These are phyloP conservation scores for Saccharomycopsis babjevae DNA, from an alignment of 805 yeast genomes.

Conservation along the genomic window DNA sequence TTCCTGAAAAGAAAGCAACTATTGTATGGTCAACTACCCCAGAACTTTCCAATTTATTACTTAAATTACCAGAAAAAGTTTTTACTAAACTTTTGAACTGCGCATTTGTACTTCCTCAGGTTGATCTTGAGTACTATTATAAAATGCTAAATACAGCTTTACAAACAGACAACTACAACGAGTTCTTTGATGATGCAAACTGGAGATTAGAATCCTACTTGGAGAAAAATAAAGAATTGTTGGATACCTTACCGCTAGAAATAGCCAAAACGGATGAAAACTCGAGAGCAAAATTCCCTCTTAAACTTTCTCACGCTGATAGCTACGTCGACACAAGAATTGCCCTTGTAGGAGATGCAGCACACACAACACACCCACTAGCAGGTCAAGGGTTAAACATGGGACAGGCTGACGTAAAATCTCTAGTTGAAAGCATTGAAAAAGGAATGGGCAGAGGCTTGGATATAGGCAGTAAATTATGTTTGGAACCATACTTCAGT, in stretches of 20 bases:
- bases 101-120: conserved; percentile 67
- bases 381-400: conserved; percentile 97
- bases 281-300: conserved; percentile 82
- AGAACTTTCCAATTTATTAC: conserved; percentile 53
- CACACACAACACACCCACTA: conserved; percentile 93
- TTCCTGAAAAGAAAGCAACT: conserved; percentile 80
- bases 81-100: conserved; percentile 75
- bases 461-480: conserved; percentile 76
- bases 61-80: conserved; percentile 46
- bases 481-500: conserved; percentile 79
- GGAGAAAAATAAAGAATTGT: conserved; percentile 39
- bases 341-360: conserved; percentile 97
- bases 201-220: conserved; percentile 51
- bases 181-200: conserved; percentile 54
- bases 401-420: conserved; percentile 90
- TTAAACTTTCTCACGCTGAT: conserved; percentile 84
- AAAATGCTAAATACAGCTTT: conserved; percentile 29
- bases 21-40: conserved; percentile 90
- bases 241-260: conserved; percentile 48
- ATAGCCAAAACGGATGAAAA: conserved; percentile 46
- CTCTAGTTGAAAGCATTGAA: conserved; percentile 60
- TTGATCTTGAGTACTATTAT: conserved; percentile 67
- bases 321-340: conserved; percentile 73
- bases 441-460: conserved; percentile 65
- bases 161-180: conserved; percentile 25